Base-by-base conservation (phyloP, 2,329 filamentous ascomycete species). In the Macrophomina phaseolina region DNA sequence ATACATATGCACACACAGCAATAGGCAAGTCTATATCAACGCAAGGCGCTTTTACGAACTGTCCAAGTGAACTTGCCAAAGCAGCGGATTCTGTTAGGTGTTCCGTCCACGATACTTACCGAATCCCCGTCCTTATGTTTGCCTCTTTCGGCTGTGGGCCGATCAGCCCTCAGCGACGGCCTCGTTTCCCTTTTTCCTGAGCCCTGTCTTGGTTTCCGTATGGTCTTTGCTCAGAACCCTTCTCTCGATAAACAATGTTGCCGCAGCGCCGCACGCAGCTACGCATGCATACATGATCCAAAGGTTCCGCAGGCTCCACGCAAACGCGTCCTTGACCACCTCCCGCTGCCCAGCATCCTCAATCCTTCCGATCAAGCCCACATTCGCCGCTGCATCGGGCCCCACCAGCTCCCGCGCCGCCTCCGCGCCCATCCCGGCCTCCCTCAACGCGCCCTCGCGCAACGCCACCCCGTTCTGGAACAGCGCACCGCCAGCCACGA, bases 391-490 rank as follows among this genome's bases (percentile, higher is more conserved):
- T 32, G 90, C 87, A 66, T 84, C 83, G 68, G 81, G 78, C 11
- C 89, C 88, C 2, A 86, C 83, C 1, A 91, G 79, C 60, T 23
- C 5, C 0, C 81, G 72, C 5, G 75, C 70, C 0, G 86, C 82
- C 1, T 85, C 74, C 1, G 84, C 72, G 0, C 79, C 75, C 0
- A 85, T 84, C 0, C 91, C 79, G 1, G 81, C 79, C 3, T 83
- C 7, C 23, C 9, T 0, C 38, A 60, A 12, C 18, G 1, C 23
- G 0, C 16, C 23, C 79, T 28, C 77, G 73, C 56, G 80, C 72
- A 70, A 89, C 79, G 12, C 72, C 70, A 93, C 91, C 56, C 85
- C 82, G 69, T 85, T 85, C 65, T 85, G 82, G 68, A 86, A 84
- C 4, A 86, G 80, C 0, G 84, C 82, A 1, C 82, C 80, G 9